phyloP scores from a whole-genome alignment of 352 stramenopile species.

The Hyaloperonospora brassicae region DNA sequence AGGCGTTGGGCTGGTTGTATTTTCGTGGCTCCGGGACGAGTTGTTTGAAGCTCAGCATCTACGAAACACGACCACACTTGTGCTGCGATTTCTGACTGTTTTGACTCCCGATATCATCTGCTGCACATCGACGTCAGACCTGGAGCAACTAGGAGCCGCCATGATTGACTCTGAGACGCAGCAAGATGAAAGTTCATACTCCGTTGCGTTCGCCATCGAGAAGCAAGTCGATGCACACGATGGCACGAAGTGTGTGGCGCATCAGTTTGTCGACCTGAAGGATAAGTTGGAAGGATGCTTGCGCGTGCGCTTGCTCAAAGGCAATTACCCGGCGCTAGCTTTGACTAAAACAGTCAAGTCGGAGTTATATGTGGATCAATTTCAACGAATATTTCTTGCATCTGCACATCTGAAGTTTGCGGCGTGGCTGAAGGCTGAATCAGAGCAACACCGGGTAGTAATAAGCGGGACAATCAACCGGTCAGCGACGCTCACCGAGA shows the following conservation, averaged over 20 bases:
- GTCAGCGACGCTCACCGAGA: slow-evolving; percentile 13
- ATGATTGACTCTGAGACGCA: slow-evolving; percentile 7
- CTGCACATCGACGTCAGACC: slow-evolving; percentile 18
- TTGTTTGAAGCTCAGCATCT: slow-evolving; percentile 36
- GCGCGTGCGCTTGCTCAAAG: slow-evolving; percentile 26
- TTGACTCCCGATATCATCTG: slow-evolving; percentile 28
- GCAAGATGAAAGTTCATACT: slow-evolving; percentile 23
- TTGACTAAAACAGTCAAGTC: slow-evolving; percentile 14
- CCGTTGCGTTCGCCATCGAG: slow-evolving; percentile 34
- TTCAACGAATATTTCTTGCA: slow-evolving; percentile 6
- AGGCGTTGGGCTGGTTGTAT: slow-evolving; percentile 33
- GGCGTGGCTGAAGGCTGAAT: slow-evolving; percentile 21
- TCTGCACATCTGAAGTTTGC: slow-evolving; percentile 9
- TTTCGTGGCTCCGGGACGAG: slow-evolving; percentile 50
- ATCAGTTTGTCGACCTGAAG: slow-evolving; percentile 27
- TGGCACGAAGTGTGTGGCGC: slow-evolving; percentile 19
- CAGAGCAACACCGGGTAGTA: slow-evolving; percentile 13
- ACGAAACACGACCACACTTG: slow-evolving; percentile 49
- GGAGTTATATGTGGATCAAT: neutral
- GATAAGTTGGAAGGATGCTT: slow-evolving; percentile 3
- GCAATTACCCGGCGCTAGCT: slow-evolving; percentile 27
- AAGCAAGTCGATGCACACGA: slow-evolving; percentile 50
- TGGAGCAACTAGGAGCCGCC: slow-evolving; percentile 13
- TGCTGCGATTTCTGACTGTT: slow-evolving; percentile 44
- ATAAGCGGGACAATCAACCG: slow-evolving; percentile 13